Evolutionary conservation across 1,139 yeast genomes (phyloP), one percentile per base, ranked within the genome.

Genomic region (Sugiyamaella novakii): DNA sequence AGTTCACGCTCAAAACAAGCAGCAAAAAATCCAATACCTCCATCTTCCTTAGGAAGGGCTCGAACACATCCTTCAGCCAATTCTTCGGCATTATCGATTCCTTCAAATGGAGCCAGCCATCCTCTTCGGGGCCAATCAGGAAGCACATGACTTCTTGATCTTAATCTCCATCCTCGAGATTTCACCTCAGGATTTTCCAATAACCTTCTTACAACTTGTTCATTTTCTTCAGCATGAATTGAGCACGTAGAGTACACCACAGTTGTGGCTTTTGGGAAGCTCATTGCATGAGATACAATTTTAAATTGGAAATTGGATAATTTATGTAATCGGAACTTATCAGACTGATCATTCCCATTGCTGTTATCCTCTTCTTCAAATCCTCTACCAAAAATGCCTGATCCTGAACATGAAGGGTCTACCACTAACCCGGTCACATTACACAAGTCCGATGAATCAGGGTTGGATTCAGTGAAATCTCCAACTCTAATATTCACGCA

Each of bases 231-330:
- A 0, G 92, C 84, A 64, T 94, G 96, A 14, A 92, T 78, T 0
- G 98, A 91, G 68, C 99, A 92, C 0, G 99, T 92, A 10, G 97
- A 88, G 63, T 92, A 94, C 0, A 92, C 95, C n/a, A 92, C 82
- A 54, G 81, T 82, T 33, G 71, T 71, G 0, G 89, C 96, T 14
- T 67, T 72, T 0, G 96, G 96, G 64, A 89, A 89, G 54, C 75
- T 69, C 68, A 94, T 70, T 0, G 98, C 97, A 69, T 94, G 98
- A 60, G 81, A 83, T 59, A 92, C 87, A 44, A 92, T 87, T 41
- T 81, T 81, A 64, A 78, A 84, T 69, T 92, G 99, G 71, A 92
- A 92, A 29, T 86, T 82, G 0, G 96, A 81, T 43, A 92, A 73
- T 61, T 84, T 87, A 30, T 76, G 74, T 44, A 94, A 72, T 58